Evolutionary conservation across 331 rosid species (phyloP).

Genomic region (Quercus tomentella): DNA sequence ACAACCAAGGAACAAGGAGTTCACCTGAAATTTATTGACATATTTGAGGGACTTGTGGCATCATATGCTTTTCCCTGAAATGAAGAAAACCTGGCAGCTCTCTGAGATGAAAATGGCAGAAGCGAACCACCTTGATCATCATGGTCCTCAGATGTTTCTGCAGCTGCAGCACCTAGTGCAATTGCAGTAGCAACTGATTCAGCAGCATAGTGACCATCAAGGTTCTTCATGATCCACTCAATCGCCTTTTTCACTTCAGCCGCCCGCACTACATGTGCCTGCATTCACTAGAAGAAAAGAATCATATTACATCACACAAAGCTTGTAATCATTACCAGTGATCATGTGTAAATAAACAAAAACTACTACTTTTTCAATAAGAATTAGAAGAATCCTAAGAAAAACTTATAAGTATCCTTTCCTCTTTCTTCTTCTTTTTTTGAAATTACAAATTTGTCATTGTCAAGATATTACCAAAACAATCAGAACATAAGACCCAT

Average conservation of each 20-base stretch:
- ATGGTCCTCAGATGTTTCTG: conserved; percentile 66
- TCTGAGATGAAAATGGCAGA: conserved; percentile 50
- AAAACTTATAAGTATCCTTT: no score
- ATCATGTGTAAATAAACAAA: neutral
- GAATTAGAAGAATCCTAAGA: neutral
- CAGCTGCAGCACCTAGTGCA: conserved; percentile 80
- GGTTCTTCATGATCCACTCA: conserved; percentile 93
- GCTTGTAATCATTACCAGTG: neutral
- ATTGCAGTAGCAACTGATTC: conserved; percentile 93
- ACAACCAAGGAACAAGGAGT: conserved; percentile 17
- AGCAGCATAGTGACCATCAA: conserved; percentile 93
- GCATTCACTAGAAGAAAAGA: conserved; percentile 94
- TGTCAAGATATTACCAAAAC: no score
- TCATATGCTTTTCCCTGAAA: conserved; percentile 70
- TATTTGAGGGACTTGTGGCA: conserved; percentile 65
- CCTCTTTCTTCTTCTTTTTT: no score
- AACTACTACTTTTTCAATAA: neutral
- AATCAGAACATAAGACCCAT: no score
- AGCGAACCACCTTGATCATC: conserved; percentile 42
- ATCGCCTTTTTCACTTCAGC: conserved; percentile 95
- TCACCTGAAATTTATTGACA: conserved; percentile 92
- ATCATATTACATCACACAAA: conserved; percentile 54
- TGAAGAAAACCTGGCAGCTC: conserved; percentile 43
- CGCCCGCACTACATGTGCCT: conserved; percentile 98
- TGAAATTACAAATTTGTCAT: no score